These are phyloP conservation scores for Ophiognomonia clavigignenti-juglandacearum DNA, from an alignment of 2,329 filamentous ascomycete genomes.

Conservation along the genomic window DNA sequence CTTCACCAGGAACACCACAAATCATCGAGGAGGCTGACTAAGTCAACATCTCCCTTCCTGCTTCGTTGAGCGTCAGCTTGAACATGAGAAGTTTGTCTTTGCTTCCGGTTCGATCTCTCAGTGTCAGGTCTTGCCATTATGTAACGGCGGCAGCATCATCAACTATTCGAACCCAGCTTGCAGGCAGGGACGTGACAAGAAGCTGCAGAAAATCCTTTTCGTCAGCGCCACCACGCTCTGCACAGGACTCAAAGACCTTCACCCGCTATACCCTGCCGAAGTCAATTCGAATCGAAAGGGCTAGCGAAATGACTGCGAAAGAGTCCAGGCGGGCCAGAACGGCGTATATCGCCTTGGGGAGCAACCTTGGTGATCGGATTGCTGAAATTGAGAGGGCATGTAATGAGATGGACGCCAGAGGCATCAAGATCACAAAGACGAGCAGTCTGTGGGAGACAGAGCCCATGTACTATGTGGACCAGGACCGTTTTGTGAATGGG, in stretches of 20 bases:
- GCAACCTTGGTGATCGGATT: constrained; percentile 85
- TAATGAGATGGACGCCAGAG: constrained; percentile 65
- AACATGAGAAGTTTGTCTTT: constrained; percentile 9
- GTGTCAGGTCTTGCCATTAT: constrained; percentile 4
- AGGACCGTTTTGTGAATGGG: constrained; percentile 85
- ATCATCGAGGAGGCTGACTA: neutral
- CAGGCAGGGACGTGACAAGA: constrained; percentile 3
- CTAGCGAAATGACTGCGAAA: constrained; percentile 19
- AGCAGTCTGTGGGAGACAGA: constrained; percentile 92
- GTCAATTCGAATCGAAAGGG: constrained; percentile 19
- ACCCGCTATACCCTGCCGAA: constrained; percentile 16
- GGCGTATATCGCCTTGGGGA: constrained; percentile 84
- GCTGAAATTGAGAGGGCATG: constrained; percentile 82
- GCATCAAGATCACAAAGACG: constrained; percentile 71
- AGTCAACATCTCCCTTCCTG: neutral
- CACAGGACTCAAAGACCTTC: constrained; percentile 7
- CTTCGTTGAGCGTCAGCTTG: neutral
- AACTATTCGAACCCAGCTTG: constrained; percentile 6
- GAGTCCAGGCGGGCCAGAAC: constrained; percentile 30
- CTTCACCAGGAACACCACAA: too few relatives aligned
- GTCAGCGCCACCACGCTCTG: constrained; percentile 4
- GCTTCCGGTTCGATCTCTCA: neutral
- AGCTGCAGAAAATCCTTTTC: constrained; percentile 12
- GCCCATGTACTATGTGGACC: constrained; percentile 93
- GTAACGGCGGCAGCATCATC: constrained; percentile 7